Conservation (phyloP, 768 basidiomycete species). For the Trametes villosa region DNA sequence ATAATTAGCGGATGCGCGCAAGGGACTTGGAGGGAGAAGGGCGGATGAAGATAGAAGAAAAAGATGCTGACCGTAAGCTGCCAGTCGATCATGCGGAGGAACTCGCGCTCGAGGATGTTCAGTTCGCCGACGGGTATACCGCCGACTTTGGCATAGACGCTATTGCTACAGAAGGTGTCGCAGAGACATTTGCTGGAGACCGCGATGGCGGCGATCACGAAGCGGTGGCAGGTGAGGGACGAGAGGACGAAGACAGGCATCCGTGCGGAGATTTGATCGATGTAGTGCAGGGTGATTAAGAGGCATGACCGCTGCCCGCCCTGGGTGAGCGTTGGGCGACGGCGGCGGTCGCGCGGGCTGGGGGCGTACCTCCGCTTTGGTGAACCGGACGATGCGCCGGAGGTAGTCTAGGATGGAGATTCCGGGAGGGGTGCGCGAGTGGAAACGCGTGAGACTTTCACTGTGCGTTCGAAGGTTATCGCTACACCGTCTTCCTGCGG, state of each 20-base stretch:
- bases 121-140: conserved; percentile 91
- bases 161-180: conserved; percentile 95
- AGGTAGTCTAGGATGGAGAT: conserved; percentile 94
- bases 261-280: conserved; percentile 91
- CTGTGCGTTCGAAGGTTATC: conserved; percentile 45
- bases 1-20: neutral
- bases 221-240: conserved; percentile 96
- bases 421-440: conserved; percentile 87
- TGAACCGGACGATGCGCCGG: conserved; percentile 90
- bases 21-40: conserved; percentile 28
- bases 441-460: conserved; percentile 92
- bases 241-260: conserved; percentile 90
- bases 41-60: conserved; percentile 27
- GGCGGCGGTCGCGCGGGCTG: conserved; percentile 1
- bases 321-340: conserved; percentile 19
- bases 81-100: conserved; percentile 93
- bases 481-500: conserved; percentile 22
- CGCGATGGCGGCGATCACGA: conserved; percentile 91
- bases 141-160: conserved; percentile 94
- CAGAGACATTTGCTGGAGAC: conserved; percentile 94
- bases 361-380: conserved; percentile 86
- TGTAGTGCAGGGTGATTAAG: conserved; percentile 83
- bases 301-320: conserved; percentile 70
- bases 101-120: conserved; percentile 93
- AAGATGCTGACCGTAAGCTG: conserved; percentile 77